Base-by-base conservation (phyloP, 441 rosid genomes). In the Geranium incanum region DNA sequence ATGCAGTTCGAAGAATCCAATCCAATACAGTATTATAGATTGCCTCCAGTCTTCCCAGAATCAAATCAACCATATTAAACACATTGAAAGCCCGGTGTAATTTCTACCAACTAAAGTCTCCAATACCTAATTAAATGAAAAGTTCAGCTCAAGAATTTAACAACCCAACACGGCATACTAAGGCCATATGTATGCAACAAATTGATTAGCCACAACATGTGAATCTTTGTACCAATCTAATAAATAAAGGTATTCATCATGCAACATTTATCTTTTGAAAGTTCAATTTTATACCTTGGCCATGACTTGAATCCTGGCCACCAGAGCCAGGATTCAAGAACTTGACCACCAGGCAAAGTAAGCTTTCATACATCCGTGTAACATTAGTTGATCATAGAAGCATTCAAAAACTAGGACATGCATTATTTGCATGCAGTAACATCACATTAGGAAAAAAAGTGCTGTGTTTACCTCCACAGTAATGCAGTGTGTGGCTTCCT, bases 401-500 rank as follows among this genome's bases (percentile, higher is more conserved):
- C 60, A 52, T 52, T 52, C 5, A 52, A 52, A 52, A 52, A 52
- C 15, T n/a, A 52, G 5, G 60, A 52, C 15, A 52, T n/a, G 15
- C 60, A 52, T 11, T 11, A 23, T 13, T 48, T 48, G 66, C 28
- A 21, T 23, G 66, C 66, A 62, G 37, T 9, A 62, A 62, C 66
- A 62, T 66, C 36, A 66, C 45, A 37, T 33, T 4, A 13, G 41
- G 41, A 36, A 36, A 21, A 66, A 36, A 36, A 66, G 28, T 63
- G 9, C 36, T 70, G n/a, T 60, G 63, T 74, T 67, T 89, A 96
- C 99, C 99, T 93, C 99, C 99, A 96, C 76, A 96, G 72, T 76
- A 96, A 83, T 71, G 95, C 97, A 70, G 99, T 90, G 69, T 86
- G 88, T 57, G 96, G 92, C 80, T 87, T 88, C 81, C 93, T 86